Base-by-base conservation (phyloP, 1,139 yeast genomes). In the Saccharomyces pastorianus region DNA sequence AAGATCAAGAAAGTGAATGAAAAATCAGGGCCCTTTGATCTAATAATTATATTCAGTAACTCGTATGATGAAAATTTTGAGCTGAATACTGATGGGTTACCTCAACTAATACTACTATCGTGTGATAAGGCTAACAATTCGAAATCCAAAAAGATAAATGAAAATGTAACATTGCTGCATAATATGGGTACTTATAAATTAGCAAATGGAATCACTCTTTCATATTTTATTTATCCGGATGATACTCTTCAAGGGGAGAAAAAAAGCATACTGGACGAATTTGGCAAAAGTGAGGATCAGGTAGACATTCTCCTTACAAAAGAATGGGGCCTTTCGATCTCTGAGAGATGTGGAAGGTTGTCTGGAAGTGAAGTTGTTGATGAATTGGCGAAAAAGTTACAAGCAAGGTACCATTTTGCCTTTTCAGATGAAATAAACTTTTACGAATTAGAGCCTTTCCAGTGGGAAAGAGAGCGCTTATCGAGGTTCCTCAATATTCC, bases 401-500 rank as follows among this genome's bases (percentile, higher is more conserved):
- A 76, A 56, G 95, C 95, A 2, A 73, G 81, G 56, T 87, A 87
- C 65, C 86, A 84, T 67, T 83, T 87, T 64, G 75, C 83, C 2
- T 85, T 85, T 0, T 71, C 73, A 46, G 75, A 73, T 5, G 56
- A 67, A 1, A 83, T 83, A 0, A 71, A 72, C 44, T 83, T 77
- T 61, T 75, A 73, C 56, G 95, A 86, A 60, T 70, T 79, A 50
- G 70, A 73, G 8, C 85, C 90, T 0, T 85, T 84, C 60, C 63
- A 69, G 49, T 84, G 89, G 88, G 67, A 56, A 9, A 61, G 63
- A 1, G 61, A 61, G 20, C 52, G 56, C 29, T 71, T 76, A 1
- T 80, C 88, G 0, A 73, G 93, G 53, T 85, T 85, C 62, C 77
- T 86, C 25, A 84, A 89, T 64, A 66, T 86, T 50, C 85, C 81